Percentiles rank a stretch among this genome's conserved stretches.
These are phyloP conservation scores for Colletotrichum tofieldiae DNA, from an alignment of 2,329 filamentous ascomycete genomes.

Conservation along the genomic window DNA sequence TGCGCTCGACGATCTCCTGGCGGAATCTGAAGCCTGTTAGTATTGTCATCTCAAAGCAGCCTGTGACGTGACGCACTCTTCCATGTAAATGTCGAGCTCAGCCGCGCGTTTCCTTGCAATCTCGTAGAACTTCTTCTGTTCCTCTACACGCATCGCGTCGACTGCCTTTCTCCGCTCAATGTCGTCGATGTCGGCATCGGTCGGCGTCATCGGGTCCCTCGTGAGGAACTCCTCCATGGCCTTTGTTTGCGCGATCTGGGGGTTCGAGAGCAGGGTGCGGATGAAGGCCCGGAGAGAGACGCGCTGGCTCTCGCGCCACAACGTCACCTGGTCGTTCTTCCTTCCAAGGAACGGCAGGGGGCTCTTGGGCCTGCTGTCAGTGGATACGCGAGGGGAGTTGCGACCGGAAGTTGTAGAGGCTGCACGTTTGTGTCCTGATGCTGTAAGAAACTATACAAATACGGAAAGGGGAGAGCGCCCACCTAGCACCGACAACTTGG, in stretches of 20 bases:
- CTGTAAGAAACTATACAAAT: constrained; percentile 37
- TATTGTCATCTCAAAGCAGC: constrained; percentile 28
- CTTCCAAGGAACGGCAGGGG: constrained; percentile 50
- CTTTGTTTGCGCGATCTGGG: constrained; percentile 85
- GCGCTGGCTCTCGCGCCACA: constrained; percentile 91
- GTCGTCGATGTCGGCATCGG: constrained; percentile 87
- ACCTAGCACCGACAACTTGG: constrained; percentile 62
- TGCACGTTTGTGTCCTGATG: constrained; percentile 47
- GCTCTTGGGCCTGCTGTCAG: constrained; percentile 58
- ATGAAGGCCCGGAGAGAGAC: constrained; percentile 93
- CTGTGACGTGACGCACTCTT: constrained; percentile 70
- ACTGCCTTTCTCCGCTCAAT: constrained; percentile 84
- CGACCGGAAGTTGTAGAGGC: constrained; percentile 56
- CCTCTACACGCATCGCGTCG: constrained; percentile 90
- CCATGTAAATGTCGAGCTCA: constrained; percentile 98
- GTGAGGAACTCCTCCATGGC: constrained; percentile 90
- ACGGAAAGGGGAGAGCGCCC: constrained; percentile 32
- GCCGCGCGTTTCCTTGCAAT: constrained; percentile 91
- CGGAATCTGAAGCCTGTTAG: constrained; percentile 67
- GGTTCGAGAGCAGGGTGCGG: constrained; percentile 87
- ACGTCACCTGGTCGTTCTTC: constrained; percentile 51
- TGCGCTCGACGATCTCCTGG: constrained; percentile 77
- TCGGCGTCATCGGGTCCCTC: constrained; percentile 78
- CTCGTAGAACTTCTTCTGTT: constrained; percentile 96
- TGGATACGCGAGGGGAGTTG: constrained; percentile 60